phyloP scores from a whole-genome alignment of 352 stramenopile species.

The Hyaloperonospora arabidopsidis region DNA sequence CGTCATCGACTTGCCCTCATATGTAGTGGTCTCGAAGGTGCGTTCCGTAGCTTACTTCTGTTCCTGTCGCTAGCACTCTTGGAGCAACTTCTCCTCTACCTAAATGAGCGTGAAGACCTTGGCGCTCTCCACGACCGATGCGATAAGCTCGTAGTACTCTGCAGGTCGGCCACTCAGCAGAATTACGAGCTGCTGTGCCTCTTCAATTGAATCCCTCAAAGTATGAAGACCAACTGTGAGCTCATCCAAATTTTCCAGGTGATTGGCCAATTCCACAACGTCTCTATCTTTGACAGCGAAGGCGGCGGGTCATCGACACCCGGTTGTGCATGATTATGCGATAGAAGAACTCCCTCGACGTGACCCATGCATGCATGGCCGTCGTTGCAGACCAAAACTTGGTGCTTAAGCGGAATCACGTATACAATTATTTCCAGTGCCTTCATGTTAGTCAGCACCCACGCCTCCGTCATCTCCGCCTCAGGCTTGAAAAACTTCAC shows the following conservation, averaged over 20 bases:
- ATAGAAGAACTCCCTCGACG: neutral
- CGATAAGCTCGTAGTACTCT: slow-evolving; percentile 27
- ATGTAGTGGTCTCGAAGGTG: no score
- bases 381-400: neutral
- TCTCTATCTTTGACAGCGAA: neutral
- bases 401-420: neutral
- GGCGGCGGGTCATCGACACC: neutral
- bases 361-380: neutral
- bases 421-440: neutral
- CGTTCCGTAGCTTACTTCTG: slow-evolving; percentile 10
- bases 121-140: slow-evolving; percentile 14
- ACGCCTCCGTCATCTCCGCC: neutral
- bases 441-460: neutral
- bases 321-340: neutral
- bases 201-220: slow-evolving; percentile 17
- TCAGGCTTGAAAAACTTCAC: neutral
- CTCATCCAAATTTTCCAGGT: slow-evolving; percentile 23
- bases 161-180: slow-evolving; percentile 18
- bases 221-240: slow-evolving; percentile 20
- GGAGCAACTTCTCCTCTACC: slow-evolving; percentile 19
- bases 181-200: slow-evolving; percentile 20
- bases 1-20: no score
- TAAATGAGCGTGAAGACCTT: slow-evolving; percentile 11
- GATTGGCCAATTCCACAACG: slow-evolving; percentile 1
- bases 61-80: slow-evolving; percentile 13